These are phyloP conservation scores for Colletotrichum sp. DNA, from an alignment of 2,329 filamentous ascomycete genomes.

Conservation along the genomic window DNA sequence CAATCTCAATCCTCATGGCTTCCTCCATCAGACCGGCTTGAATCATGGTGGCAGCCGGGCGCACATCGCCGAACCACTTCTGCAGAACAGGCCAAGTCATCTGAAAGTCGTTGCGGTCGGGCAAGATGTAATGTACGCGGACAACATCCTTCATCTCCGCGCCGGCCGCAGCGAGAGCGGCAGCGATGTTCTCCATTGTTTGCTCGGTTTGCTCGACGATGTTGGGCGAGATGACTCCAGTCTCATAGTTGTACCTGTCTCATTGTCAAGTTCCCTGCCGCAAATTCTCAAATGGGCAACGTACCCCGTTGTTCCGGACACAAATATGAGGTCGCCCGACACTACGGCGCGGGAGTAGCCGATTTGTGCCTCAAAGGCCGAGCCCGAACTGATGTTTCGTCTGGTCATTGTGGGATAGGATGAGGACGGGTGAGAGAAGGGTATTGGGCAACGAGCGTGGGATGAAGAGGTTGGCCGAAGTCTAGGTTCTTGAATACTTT, in stretches of 20 bases:
- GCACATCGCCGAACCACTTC: constrained; percentile 54
- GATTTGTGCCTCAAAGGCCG: constrained; percentile 56
- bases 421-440: neutral
- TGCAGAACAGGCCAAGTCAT: constrained; percentile 55
- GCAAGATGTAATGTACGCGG: constrained; percentile 57
- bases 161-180: constrained; percentile 49
- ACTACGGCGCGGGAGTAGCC: constrained; percentile 61
- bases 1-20: constrained; percentile 49
- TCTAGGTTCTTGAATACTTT: neutral
- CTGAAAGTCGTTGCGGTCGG: constrained; percentile 51
- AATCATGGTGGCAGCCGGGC: constrained; percentile 60
- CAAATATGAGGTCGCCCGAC: constrained; percentile 54
- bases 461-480: no score
- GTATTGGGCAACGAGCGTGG: neutral
- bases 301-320: constrained; percentile 61
- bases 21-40: constrained; percentile 57
- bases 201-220: constrained; percentile 56
- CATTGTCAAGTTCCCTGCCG: neutral
- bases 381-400: constrained; percentile 52
- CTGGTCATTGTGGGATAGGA: constrained; percentile 34
- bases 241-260: constrained; percentile 55
- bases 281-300: neutral
- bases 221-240: constrained; percentile 47
- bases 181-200: constrained; percentile 50
- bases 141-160: constrained; percentile 51